Evolutionary conservation across 23 red algal species (phyloP).

Genomic region (Cyanidioschyzon merolae): DNA sequence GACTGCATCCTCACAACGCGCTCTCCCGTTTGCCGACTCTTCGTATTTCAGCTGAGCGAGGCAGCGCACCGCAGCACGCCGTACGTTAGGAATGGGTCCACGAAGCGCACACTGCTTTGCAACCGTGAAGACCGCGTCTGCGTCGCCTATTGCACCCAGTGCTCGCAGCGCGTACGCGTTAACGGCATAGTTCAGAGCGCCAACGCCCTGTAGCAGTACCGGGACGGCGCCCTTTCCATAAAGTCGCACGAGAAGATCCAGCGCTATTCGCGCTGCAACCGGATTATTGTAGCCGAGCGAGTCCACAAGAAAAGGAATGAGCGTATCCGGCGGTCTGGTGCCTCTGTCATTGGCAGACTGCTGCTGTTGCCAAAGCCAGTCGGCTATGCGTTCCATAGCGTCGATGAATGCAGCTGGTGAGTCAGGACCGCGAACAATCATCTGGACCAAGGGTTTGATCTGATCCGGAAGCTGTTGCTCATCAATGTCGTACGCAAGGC

Average conservation of each 20-base stretch:
- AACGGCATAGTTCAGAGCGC: conserved; percentile 84
- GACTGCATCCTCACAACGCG: conserved; percentile 4
- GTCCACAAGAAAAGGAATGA: conserved; percentile 81
- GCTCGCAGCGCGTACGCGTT: conserved; percentile 90
- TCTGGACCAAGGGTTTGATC: conserved; percentile 27
- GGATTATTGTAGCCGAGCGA: conserved; percentile 90
- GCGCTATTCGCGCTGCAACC: conserved; percentile 51
- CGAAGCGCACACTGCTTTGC: conserved; percentile 30
- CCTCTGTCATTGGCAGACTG: not conserved
- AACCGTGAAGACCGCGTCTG: conserved; percentile 20
- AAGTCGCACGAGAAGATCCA: conserved; percentile 33
- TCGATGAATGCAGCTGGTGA: conserved; percentile 57
- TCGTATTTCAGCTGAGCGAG: conserved; percentile 30
- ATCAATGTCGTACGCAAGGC: conserved; percentile 77
- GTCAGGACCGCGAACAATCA: conserved; percentile 52
- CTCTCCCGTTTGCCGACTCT: not conserved
- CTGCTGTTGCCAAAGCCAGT: not conserved
- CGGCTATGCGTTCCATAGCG: conserved; percentile 44
- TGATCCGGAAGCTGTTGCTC: conserved; percentile 28
- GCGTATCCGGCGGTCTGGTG: conserved; percentile 5
- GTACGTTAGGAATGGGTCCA: conserved; percentile 85
- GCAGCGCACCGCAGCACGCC: conserved; percentile 49
- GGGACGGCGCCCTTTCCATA: conserved; percentile 13
- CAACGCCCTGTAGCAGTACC: conserved; percentile 51
- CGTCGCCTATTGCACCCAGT: conserved; percentile 40